Percentiles rank a stretch among this genome's conserved stretches.
phyloP scores from a whole-genome alignment of 1,139 yeast species.

The Debaryomyces udenii region DNA sequence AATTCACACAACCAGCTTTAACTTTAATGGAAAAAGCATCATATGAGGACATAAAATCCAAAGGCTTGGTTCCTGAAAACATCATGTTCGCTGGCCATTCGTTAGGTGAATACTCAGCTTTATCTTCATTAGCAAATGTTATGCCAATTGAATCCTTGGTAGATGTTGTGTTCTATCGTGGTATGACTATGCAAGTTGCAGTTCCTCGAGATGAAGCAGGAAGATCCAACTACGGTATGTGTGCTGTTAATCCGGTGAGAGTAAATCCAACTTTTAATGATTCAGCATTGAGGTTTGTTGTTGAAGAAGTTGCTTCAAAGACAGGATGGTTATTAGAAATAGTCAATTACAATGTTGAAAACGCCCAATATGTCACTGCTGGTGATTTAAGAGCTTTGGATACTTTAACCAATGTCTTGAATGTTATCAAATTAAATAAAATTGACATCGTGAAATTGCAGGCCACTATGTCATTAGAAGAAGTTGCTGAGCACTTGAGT shows the following conservation, averaged over 20 bases:
- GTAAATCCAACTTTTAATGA: constrained; percentile 86
- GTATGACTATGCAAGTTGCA: constrained; percentile 99
- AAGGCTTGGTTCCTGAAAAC: constrained; percentile 93
- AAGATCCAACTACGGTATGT: constrained; percentile 98
- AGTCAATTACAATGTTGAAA: constrained; percentile 97
- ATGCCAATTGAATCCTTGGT: constrained; percentile 98
- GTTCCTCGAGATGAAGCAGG: constrained; percentile 96
- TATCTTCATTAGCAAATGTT: constrained; percentile 95
- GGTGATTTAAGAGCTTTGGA: constrained; percentile 97
- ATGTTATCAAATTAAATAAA: constrained; percentile 90
- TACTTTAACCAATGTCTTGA: constrained; percentile 88
- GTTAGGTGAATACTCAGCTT: constrained; percentile 97
- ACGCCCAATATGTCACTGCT: constrained; percentile 97
- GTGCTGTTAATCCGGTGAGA: constrained; percentile 97
- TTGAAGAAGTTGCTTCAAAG: constrained; percentile 78
- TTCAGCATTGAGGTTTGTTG: constrained; percentile 92
- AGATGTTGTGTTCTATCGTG: constrained; percentile 98
- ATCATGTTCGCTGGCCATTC: constrained; percentile 99
- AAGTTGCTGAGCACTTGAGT: constrained; percentile 81
- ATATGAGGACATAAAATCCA: constrained; percentile 93
- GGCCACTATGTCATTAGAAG: constrained; percentile 77
- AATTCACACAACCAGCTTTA: constrained; percentile 98
- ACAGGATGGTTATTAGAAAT: constrained; percentile 96
- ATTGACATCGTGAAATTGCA: constrained; percentile 89
- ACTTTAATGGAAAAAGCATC: constrained; percentile 99